These are phyloP conservation scores for Oldenlandia corymbosa DNA, from an alignment of 257 asterid species.

Conservation along the genomic window DNA sequence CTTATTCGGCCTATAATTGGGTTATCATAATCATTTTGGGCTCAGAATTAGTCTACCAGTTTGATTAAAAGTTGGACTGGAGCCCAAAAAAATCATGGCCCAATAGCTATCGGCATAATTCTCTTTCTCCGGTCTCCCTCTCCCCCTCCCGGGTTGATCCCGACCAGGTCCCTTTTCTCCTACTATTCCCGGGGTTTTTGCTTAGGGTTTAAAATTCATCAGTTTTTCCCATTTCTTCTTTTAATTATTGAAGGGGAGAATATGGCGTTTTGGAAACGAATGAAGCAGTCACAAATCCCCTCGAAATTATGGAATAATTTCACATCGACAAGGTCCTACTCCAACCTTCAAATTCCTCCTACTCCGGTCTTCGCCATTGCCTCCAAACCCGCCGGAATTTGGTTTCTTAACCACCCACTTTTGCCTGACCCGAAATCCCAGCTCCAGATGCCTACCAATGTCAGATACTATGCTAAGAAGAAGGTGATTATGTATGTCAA, in stretches of 20 bases:
- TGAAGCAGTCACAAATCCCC: constrained; percentile 44
- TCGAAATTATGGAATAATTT: constrained; percentile 24
- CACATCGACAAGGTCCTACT: constrained; percentile 25
- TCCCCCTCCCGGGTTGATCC: no score
- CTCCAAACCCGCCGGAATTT: constrained; percentile 20
- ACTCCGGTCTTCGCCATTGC: constrained; percentile 14
- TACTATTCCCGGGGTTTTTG: no score
- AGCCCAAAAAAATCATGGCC: no score
- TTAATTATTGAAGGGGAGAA: not conserved
- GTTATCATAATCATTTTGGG: no score
- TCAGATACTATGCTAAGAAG: constrained; percentile 61
- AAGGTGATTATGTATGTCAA: constrained; percentile 37
- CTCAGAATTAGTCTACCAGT: no score
- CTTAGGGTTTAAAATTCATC: no score
- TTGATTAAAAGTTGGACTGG: no score
- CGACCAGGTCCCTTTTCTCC: no score
- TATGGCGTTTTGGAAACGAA: constrained; percentile 60
- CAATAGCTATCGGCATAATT: no score
- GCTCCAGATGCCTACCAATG: constrained; percentile 26
- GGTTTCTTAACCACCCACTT: constrained; percentile 16
- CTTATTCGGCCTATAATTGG: no score
- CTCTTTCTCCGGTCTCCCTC: no score
- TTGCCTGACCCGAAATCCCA: constrained; percentile 19
- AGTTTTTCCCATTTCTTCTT: no score
- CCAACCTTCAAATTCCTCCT: constrained; percentile 26